Evolutionary conservation across 2,329 filamentous ascomycete species (phyloP).

Genomic region (Phialocephala subalpina): DNA sequence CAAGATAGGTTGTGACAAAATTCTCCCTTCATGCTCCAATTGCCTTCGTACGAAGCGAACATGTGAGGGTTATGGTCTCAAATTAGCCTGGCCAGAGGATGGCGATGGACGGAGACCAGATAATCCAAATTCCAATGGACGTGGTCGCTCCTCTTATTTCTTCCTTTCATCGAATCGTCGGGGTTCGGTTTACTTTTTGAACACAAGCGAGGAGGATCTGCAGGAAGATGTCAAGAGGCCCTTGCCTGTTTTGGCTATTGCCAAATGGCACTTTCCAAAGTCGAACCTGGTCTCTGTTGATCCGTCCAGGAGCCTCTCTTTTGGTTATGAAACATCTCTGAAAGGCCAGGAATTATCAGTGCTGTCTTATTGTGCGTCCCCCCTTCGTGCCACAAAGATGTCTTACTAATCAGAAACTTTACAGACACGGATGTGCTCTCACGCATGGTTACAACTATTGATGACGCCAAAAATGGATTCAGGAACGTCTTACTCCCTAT

Average conservation of each 20-base stretch:
- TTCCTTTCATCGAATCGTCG: not conserved
- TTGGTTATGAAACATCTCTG: not conserved
- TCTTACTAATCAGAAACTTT: not conserved
- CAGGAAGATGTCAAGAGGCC: not conserved
- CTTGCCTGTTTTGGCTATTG: not conserved
- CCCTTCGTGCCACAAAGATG: not conserved
- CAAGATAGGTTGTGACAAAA: not conserved
- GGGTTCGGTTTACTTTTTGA: not conserved
- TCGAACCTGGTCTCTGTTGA: not conserved
- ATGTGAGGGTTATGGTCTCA: not conserved
- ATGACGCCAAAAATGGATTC: not conserved
- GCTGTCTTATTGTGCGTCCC: not conserved
- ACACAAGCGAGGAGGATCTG: not conserved
- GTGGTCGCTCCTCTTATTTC: not conserved
- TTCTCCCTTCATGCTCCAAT: not conserved
- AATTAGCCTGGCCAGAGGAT: not conserved
- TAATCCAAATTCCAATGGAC: not conserved
- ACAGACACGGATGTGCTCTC: not conserved
- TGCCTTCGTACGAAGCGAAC: not conserved
- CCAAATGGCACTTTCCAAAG: not conserved
- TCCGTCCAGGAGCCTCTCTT: not conserved
- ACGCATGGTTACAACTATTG: not conserved
- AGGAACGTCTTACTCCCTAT: not conserved
- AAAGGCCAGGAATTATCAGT: not conserved
- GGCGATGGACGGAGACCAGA: not conserved